phyloP scores from a whole-genome alignment of 768 basidiomycete genomes.

The Holtermanniella nyarrowii region DNA sequence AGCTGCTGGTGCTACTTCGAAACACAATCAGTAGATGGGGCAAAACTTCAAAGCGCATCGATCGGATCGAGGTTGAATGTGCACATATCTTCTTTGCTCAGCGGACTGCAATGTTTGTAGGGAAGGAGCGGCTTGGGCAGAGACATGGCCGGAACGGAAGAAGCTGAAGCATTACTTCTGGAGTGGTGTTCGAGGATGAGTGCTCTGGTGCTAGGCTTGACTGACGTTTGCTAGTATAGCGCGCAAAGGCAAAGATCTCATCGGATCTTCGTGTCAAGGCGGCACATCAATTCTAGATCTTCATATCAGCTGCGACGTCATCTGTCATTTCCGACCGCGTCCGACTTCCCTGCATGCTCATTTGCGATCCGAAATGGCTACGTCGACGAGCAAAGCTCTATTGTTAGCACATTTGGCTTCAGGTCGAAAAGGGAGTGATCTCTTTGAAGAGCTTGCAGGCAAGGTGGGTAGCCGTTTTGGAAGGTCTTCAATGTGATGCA shows the following conservation, averaged over 20 bases:
- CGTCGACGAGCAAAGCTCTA: slow-evolving; percentile 1
- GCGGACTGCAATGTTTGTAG: slow-evolving; percentile 9
- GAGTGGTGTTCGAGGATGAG: slow-evolving; percentile 17
- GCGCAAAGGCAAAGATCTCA: too few relatives aligned
- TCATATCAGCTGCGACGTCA: background rate
- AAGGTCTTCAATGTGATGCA: too few relatives aligned
- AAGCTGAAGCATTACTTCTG: slow-evolving; percentile 3
- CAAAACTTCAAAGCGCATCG: background rate
- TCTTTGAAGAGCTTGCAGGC: slow-evolving; percentile 10
- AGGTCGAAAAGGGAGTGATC: slow-evolving; percentile 10
- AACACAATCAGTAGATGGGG: background rate
- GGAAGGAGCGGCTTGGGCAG: slow-evolving; percentile 7
- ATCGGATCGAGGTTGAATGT: background rate
- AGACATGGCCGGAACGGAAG: slow-evolving; percentile 11
- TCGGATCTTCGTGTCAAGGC: too few relatives aligned
- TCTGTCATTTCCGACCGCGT: background rate
- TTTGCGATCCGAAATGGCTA: slow-evolving; percentile 15
- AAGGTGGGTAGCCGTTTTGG: background rate
- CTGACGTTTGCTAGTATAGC: too few relatives aligned
- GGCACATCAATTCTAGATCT: too few relatives aligned
- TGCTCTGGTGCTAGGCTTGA: too few relatives aligned
- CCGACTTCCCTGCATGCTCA: slow-evolving; percentile 7
- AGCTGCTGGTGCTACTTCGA: background rate
- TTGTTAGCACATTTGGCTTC: background rate
- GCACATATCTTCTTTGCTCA: slow-evolving; percentile 25